Percentiles rank a stretch among this genome's conserved stretches.
phyloP scores from a whole-genome alignment of 2,329 filamentous ascomycete species.

The Myriosclerotinia scirpicola region DNA sequence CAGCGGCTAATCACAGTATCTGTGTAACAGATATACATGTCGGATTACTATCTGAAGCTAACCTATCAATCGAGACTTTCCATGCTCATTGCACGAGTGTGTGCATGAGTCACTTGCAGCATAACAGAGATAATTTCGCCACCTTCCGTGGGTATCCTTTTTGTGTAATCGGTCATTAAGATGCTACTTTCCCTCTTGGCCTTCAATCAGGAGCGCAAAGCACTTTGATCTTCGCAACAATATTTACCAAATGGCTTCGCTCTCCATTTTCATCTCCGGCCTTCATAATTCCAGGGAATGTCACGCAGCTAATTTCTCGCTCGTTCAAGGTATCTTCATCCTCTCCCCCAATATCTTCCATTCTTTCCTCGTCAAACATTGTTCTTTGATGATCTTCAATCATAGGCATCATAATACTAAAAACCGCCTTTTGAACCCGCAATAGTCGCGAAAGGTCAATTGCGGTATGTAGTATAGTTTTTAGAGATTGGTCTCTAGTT shows the following conservation, averaged over 20 bases:
- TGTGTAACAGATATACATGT: neutral
- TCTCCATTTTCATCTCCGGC: slow-evolving; percentile 63
- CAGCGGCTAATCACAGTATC: slow-evolving; percentile 4
- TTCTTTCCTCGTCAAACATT: slow-evolving; percentile 57
- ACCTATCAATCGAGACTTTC: neutral
- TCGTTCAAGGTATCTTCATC: slow-evolving; percentile 55
- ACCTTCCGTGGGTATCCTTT: neutral
- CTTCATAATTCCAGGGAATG: slow-evolving; percentile 65
- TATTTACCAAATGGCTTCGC: slow-evolving; percentile 59
- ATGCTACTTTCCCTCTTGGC: neutral
- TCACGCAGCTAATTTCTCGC: slow-evolving; percentile 60
- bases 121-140: neutral
- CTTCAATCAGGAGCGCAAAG: slow-evolving; percentile 48
- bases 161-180: neutral
- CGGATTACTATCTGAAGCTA: neutral
- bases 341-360: slow-evolving; percentile 66
- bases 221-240: slow-evolving; percentile 66
- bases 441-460: slow-evolving; percentile 58
- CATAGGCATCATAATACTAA: slow-evolving; percentile 57
- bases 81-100: neutral
- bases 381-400: slow-evolving; percentile 51
- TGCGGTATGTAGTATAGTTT: slow-evolving; percentile 52
- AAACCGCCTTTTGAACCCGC: slow-evolving; percentile 58
- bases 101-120: neutral
- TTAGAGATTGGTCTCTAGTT: slow-evolving; percentile 54